phyloP scores from a whole-genome alignment of 2,329 filamentous ascomycete genomes.

The Botrytis medusae region DNA sequence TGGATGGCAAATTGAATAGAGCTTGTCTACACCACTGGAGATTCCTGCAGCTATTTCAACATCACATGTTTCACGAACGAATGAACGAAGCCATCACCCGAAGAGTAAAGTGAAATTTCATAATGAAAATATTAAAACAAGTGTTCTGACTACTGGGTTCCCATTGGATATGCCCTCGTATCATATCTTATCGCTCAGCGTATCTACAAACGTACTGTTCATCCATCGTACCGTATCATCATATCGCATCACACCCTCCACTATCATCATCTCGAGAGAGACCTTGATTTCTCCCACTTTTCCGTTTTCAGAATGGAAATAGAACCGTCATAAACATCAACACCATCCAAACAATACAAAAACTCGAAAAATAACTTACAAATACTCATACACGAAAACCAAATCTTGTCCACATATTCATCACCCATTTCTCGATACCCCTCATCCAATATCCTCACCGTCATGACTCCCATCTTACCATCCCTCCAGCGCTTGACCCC shows the following conservation, averaged over 20 bases:
- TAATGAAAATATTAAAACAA: neutral
- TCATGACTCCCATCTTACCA: too few relatives aligned
- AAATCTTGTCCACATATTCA: too few relatives aligned
- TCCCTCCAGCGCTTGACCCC: neutral
- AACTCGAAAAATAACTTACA: neutral
- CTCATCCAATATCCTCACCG: accelerated
- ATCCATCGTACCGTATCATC: too few relatives aligned
- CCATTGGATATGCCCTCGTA: neutral
- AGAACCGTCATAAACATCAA: neutral
- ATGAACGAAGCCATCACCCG: neutral
- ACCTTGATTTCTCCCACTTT: neutral
- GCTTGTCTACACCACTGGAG: accelerated
- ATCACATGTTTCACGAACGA: neutral
- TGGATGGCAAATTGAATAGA: too few relatives aligned
- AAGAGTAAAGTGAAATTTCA: neutral
- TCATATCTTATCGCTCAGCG: neutral
- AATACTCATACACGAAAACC: neutral
- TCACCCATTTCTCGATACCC: neutral
- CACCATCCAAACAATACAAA: neutral
- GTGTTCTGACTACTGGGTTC: neutral
- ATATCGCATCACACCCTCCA: neutral
- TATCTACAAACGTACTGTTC: neutral
- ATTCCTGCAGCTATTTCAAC: neutral
- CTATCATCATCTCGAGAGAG: neutral
- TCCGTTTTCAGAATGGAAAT: neutral